Percentiles rank a stretch among this genome's conserved stretches.
Evolutionary conservation across 768 basidiomycete species (phyloP).

Genomic region (Trametes cingulata): DNA sequence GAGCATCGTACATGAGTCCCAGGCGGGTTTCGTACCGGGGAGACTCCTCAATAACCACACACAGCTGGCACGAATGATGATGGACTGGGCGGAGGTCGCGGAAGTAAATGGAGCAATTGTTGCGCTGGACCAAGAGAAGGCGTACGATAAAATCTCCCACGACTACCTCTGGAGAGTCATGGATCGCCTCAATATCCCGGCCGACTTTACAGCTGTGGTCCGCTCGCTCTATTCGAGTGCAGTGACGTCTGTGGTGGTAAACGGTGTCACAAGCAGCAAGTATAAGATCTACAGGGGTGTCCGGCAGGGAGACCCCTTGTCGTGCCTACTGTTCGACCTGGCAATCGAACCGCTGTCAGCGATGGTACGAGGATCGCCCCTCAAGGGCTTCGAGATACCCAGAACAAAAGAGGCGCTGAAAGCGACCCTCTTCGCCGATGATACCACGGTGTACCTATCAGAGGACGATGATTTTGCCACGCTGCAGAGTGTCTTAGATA

Average conservation of each 20-base stretch:
- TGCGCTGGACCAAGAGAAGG: too few species aligned
- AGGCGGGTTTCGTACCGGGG: constrained; percentile 41
- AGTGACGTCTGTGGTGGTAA: constrained; percentile 35
- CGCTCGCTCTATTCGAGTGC: constrained; percentile 33
- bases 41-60: constrained; percentile 37
- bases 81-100: too few species aligned
- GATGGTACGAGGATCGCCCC: constrained; percentile 17
- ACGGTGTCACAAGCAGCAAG: too few species aligned
- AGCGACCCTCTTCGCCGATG: constrained; percentile 39
- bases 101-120: constrained; percentile 3
- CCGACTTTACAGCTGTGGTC: constrained; percentile 25
- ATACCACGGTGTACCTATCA: too few species aligned
- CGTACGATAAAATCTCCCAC: too few species aligned
- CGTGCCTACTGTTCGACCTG: too few species aligned
- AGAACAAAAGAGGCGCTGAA: constrained; percentile 28
- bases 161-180: too few species aligned
- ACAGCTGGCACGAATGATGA: too few species aligned
- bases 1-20: constrained; percentile 34
- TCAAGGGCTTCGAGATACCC: constrained; percentile 10
- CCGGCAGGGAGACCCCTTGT: too few species aligned
- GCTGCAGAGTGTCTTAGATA: neutral
- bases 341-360: too few species aligned
- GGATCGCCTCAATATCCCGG: constrained; percentile 5
- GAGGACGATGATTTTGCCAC: neutral
- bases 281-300: too few species aligned